Evolutionary conservation across 2,329 filamentous ascomycete genomes (phyloP).

Genomic region (Fusarium secorum): DNA sequence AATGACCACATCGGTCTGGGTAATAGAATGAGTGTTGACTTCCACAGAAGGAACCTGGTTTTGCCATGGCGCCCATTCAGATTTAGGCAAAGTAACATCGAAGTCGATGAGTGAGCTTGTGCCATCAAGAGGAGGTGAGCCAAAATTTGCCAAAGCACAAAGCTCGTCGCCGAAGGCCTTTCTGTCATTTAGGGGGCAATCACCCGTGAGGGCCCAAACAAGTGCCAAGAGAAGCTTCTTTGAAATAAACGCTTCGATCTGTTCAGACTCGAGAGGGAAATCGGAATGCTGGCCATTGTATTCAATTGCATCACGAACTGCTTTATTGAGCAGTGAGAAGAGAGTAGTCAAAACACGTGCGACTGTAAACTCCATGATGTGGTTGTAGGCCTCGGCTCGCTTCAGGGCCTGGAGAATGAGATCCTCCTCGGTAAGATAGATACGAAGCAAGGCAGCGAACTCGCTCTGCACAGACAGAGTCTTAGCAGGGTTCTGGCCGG

Average conservation of each 20-base stretch:
- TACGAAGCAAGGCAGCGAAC: constrained; percentile 79
- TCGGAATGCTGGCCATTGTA: constrained; percentile 95
- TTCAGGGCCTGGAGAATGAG: constrained; percentile 82
- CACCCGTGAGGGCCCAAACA: constrained; percentile 95
- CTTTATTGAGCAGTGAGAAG: constrained; percentile 95
- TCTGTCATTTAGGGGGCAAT: constrained; percentile 87
- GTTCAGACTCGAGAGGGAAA: constrained; percentile 89
- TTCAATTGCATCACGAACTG: constrained; percentile 89
- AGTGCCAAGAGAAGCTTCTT: constrained; percentile 94
- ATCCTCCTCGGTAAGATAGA: constrained; percentile 77
- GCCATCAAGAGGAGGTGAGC: constrained; percentile 80
- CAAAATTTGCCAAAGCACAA: constrained; percentile 82
- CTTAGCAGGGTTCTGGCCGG: constrained; percentile 78
- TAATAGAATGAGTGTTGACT: constrained; percentile 97
- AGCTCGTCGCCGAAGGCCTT: constrained; percentile 90
- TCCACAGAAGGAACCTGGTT: constrained; percentile 93
- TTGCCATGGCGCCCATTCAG: constrained; percentile 93
- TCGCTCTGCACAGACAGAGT: constrained; percentile 80
- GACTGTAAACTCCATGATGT: constrained; percentile 98
- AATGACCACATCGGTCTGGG: constrained; percentile 97
- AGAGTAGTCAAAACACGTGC: constrained; percentile 90
- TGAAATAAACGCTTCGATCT: constrained; percentile 86
- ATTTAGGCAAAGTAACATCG: constrained; percentile 85
- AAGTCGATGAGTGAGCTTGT: constrained; percentile 92
- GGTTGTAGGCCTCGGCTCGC: constrained; percentile 80